Conservation (phyloP, 148 eudicot genomes). For the Limonium bicolor region DNA sequence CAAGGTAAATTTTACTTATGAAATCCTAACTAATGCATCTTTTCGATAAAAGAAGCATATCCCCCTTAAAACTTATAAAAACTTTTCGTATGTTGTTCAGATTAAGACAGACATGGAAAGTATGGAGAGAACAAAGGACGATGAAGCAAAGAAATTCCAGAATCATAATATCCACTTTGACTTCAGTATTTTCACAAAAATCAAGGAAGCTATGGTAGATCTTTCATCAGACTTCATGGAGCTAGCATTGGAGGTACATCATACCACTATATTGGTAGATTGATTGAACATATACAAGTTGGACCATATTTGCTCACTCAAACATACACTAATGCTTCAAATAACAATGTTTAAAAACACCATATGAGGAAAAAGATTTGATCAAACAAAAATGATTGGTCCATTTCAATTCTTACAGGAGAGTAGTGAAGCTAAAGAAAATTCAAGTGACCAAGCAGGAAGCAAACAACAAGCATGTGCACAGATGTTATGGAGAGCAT, state of each 20-base stretch:
- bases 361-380: not conserved
- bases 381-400: not conserved
- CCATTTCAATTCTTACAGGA: conserved; percentile 28
- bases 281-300: not conserved
- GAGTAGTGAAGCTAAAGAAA: conserved; percentile 42
- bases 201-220: conserved; percentile 86
- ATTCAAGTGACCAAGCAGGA: conserved; percentile 23
- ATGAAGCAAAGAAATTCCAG: conserved; percentile 71
- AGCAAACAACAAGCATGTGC: conserved; percentile 38
- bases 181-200: conserved; percentile 55
- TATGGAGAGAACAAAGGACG: conserved; percentile 81
- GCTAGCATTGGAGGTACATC: conserved; percentile 64
- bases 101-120: conserved; percentile 70
- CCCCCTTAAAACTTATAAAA: too few relatives aligned
- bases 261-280: not conserved
- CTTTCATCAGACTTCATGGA: conserved; percentile 94
- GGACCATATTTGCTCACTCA: not conserved
- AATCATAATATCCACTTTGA: conserved; percentile 85
- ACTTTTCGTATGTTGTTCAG: conserved; percentile 15
- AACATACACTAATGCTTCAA: not conserved
- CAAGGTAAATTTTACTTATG: conserved; percentile 39
- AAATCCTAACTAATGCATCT: not conserved
- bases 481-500: conserved; percentile 71
- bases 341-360: not conserved
- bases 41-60: not conserved